Evolutionary conservation across 768 basidiomycete genomes (phyloP), one percentile per base, ranked within the genome.

Genomic region (Mycena kentingensis): DNA sequence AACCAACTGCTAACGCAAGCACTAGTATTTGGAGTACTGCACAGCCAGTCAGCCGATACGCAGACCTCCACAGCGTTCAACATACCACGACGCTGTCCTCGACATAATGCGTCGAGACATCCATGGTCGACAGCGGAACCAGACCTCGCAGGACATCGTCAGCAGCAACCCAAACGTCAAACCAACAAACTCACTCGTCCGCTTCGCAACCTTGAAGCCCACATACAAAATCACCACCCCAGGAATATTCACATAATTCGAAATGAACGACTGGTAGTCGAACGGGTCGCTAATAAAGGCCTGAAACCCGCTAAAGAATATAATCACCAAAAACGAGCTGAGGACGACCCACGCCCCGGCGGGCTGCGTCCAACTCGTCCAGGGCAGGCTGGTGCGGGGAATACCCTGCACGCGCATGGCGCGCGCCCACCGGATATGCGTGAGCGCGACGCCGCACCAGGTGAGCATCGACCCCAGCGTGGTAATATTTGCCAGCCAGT

Each of bases 391-490:
- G 12, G 54, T 52, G 34, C 63, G 59, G 46, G 54, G 47, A 5
- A 62, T 22, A 11, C 61, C 61, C 26, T 64, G 79, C 3, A 55
- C 65, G 54, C 67, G 65, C 63, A 74, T 54, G 35, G 73, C 79
- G 19, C 62, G 57, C 58, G 72, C 49, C 49, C 49, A 60, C 32
- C 60, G 71, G 35, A 78, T 68, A 68, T 77, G 77, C 11, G 73
- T 67, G 50, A 78, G 34, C 41, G 67, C 68, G 56, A 81, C 74
- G 36, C 70, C 73, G 35, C 62, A 57, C 78, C 78, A 79, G 32
- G 75, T 75, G 51, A 78, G 63, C 49, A 64, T 56, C 13, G 60
- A 62, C 18, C 65, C 58, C 16, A 64, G 48, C 24, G 63, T 46
- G 16, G 63, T 65, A 62, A 78, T 68, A 65, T 76, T 76, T 49